Base-by-base conservation (phyloP, 2,329 filamentous ascomycete genomes). In the Monilinia aucupariae region DNA sequence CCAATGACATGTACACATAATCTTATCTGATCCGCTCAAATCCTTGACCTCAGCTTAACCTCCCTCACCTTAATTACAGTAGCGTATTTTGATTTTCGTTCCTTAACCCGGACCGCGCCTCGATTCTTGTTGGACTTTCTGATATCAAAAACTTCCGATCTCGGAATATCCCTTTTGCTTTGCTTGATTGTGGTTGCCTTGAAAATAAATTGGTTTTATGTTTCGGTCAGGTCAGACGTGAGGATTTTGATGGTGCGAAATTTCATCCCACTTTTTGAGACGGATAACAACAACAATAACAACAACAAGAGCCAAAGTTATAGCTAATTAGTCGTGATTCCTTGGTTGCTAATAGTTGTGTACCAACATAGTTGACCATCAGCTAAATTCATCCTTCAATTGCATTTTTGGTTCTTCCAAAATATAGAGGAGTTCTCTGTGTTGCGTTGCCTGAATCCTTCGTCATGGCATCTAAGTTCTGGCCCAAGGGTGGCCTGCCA, bases 401-500 rank as follows among this genome's bases (percentile, higher is more conserved):
- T 27, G 10, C 6, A 30, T 20, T 20, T 47, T 34, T 27, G 47
- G 27, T 58, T 22, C n/a, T 47, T 58, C n/a, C 8, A 9, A 25
- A 13, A n/a, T 1, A 9, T 47, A 25, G 25, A 9, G 12, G 32
- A 13, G 2, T 47, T 43, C 30, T 58, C 41, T 0, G 6, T 20
- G 8, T 58, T n/a, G 9, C 41, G 8, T 47, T n/a, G 9, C 27
- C 8, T 12, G 1, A 25, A 72, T 81, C 55, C 78, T 80, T 66
- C 80, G 82, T 67, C 79, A 74, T 70, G 69, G 67, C 68, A 22
- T 73, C 71, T 48, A 70, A 73, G 59, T 75, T 75, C 65, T 75
- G 74, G 74, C 73, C 74, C 25, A 73, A 70, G 61, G 68, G 70
- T 15, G 74, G 73, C 15, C 68, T 71, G 34, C 54, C 54, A 34